Conservation (phyloP, 495 filamentous ascomycete genomes). For the Talaromyces proteolyticus region DNA sequence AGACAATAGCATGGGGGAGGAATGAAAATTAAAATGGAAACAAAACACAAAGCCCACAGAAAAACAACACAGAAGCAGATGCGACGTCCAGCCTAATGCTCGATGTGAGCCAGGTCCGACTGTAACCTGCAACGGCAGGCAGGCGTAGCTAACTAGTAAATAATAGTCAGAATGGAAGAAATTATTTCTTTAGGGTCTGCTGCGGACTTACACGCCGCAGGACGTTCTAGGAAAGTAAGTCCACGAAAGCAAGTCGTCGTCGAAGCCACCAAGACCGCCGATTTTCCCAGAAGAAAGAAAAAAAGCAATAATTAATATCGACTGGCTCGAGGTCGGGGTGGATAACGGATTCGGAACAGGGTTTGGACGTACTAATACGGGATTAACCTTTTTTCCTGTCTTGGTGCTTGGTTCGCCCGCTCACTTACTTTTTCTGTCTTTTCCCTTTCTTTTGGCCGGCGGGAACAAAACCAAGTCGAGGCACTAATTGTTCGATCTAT, state of each 20-base stretch:
- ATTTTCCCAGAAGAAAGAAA: neutral
- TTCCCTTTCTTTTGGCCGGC: neutral
- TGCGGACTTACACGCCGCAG: neutral
- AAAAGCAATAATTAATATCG: neutral
- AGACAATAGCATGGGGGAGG: too few species aligned
- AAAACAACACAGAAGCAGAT: neutral
- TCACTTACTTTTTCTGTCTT: neutral
- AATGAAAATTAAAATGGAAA: constrained; percentile 10
- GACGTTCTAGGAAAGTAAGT: too few species aligned
- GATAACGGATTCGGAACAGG: neutral
- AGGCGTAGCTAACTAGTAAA: too few species aligned
- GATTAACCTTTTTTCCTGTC: neutral
- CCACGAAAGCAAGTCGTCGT: too few species aligned
- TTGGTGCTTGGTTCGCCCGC: neutral
- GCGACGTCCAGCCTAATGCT: neutral
- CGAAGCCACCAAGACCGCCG: too few species aligned
- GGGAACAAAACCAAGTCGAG: neutral
- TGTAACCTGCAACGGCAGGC: too few species aligned
- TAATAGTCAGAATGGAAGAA: neutral
- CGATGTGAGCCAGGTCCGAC: neutral
- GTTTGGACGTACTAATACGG: neutral
- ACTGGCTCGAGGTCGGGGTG: neutral
- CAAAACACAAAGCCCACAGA: constrained; percentile 7
- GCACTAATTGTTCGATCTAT: constrained; percentile 14
- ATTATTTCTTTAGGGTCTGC: neutral